Evolutionary conservation across 345 rosid species (phyloP).

Genomic region (Nasturtium officinale): DNA sequence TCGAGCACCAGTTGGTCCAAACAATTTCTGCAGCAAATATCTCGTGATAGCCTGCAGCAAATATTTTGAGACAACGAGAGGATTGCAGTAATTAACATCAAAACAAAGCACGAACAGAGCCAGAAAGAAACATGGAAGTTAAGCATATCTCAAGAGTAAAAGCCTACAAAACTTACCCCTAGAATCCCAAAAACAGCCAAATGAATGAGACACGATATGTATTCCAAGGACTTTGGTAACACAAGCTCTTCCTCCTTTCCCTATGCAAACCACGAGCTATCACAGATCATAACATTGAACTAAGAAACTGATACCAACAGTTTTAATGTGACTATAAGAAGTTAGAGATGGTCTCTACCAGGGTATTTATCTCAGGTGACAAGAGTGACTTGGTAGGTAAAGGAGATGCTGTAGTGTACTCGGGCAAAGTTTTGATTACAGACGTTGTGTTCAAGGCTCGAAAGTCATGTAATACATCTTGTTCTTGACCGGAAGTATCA

Average conservation of each 20-base stretch:
- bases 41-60: slow-evolving; percentile 72
- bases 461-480: slow-evolving; percentile 38
- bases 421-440: slow-evolving; percentile 45
- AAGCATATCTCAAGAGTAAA: neutral
- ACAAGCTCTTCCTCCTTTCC: slow-evolving; percentile 46
- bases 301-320: slow-evolving; percentile 15
- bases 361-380: slow-evolving; percentile 35
- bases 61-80: slow-evolving; percentile 15
- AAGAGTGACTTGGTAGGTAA: slow-evolving; percentile 52
- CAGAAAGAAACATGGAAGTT: neutral
- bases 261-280: slow-evolving; percentile 29
- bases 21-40: slow-evolving; percentile 70
- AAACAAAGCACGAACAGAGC: slow-evolving; percentile 21
- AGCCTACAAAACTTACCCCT: slow-evolving; percentile 52
- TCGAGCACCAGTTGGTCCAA: slow-evolving; percentile 67
- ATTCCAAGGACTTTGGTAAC: slow-evolving; percentile 57
- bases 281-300: slow-evolving; percentile 21
- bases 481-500: slow-evolving; percentile 36
- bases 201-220: slow-evolving; percentile 57
- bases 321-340: slow-evolving; percentile 3
- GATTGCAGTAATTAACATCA: slow-evolving; percentile 3
- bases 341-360: slow-evolving; percentile 23
- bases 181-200: slow-evolving; percentile 79
- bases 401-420: slow-evolving; percentile 50
- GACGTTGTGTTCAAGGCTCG: slow-evolving; percentile 38